Percentiles rank a stretch among this genome's conserved stretches.
phyloP scores from a whole-genome alignment of 192 early-diverging fungal genomes.

The Phlyctochytrium arcticum region DNA sequence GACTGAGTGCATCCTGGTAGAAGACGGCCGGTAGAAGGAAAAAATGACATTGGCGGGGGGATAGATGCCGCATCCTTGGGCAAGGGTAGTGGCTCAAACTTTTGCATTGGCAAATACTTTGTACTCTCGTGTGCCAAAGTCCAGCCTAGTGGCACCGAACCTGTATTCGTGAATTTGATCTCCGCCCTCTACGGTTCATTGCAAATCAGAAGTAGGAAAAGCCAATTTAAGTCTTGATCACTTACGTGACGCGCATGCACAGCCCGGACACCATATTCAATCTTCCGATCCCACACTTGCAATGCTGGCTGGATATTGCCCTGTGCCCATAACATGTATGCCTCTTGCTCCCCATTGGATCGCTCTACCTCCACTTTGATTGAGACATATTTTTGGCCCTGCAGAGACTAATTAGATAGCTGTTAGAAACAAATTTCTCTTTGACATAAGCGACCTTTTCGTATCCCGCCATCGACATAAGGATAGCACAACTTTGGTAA shows the following conservation, averaged over 20 bases:
- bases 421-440: not conserved
- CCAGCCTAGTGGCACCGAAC: slow-evolving; percentile 40
- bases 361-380: slow-evolving; percentile 39
- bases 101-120: slow-evolving; percentile 25
- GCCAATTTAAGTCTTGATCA: not conserved
- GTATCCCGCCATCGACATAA: slow-evolving; percentile 33
- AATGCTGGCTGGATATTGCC: slow-evolving; percentile 48
- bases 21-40: slow-evolving; percentile 41
- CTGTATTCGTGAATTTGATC: slow-evolving; percentile 50
- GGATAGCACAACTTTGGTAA: slow-evolving; percentile 19
- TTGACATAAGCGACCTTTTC: no score
- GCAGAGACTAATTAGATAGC: not conserved
- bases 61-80: slow-evolving; percentile 31
- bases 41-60: slow-evolving; percentile 36
- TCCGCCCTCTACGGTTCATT: slow-evolving; percentile 20
- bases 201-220: not conserved
- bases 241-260: slow-evolving; percentile 45
- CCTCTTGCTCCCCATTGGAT: slow-evolving; percentile 36
- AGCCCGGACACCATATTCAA: slow-evolving; percentile 51
- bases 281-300: slow-evolving; percentile 38
- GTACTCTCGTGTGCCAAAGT: slow-evolving; percentile 21
- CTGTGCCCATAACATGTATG: slow-evolving; percentile 33
- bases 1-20: slow-evolving; percentile 38
- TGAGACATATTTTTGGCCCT: slow-evolving; percentile 31
- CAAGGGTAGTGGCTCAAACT: slow-evolving; percentile 33